Evolutionary conservation across 2,329 filamentous ascomycete genomes (phyloP), one percentile per base, ranked within the genome.

Genomic region (Penicillium sp.): DNA sequence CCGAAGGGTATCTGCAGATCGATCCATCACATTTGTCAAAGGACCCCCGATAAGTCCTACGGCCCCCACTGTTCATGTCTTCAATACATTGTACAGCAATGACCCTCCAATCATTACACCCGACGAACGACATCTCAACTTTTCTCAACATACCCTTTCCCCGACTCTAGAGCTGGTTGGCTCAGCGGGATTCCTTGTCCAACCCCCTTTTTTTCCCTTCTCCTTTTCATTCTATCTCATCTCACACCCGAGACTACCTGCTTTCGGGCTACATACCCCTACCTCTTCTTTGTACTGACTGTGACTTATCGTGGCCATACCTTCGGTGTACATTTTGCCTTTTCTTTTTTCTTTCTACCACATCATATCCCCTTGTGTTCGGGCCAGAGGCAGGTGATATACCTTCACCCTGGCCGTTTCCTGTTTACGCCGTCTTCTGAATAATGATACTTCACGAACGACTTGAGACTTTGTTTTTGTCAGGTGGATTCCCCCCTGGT

Each of bases 361-460:
- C 55, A 50, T 59, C 50, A 63, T 56, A 50, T 59, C 50, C 52
- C 53, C 21, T 55, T 27, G 16, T 31, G 50, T 57, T 46, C 18
- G 53, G 41, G 41, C 45, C 39, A 41, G 48, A 47, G 44, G 54
- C 48, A 46, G 52, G 36, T 42, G 54, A 54, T 11, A 21, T 49
- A 38, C n/a, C 29, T 53, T 50, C 38, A 22, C 7, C 3, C 13
- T 41, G 55, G 29, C 31, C 41, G 27, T 41, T 53, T 45, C 40
- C 31, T 39, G 52, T 50, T 60, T 57, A 63, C 45, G 61, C 50
- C 48, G 53, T 59, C 51, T 50, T 53, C 52, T 53, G 49, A 55
- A 50, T 63, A 59, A 64, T 61, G 61, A 63, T 53, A 47, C 56
- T 44, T 60, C 53, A 64, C 50, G 61, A 64, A 43, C 43, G 51